Conservation (phyloP, 192 early-diverging fungal species). For the Podila verticillata region DNA sequence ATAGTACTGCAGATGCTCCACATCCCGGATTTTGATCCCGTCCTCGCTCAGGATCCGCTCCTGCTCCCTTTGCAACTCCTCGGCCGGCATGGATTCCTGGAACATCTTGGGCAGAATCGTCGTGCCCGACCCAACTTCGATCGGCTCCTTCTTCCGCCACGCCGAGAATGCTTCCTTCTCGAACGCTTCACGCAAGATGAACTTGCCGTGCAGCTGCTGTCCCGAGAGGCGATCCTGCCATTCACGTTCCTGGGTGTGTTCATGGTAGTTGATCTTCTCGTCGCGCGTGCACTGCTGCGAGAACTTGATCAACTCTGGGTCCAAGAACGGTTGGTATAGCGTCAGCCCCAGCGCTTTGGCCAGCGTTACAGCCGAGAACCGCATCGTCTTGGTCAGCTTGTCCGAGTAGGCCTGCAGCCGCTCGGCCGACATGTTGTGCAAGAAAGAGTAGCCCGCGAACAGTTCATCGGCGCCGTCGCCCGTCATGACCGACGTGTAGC, state of each 20-base stretch:
- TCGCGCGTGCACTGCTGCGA: slow-evolving; percentile 55
- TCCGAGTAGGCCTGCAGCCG: slow-evolving; percentile 58
- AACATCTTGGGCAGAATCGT: slow-evolving; percentile 63
- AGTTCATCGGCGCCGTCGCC: slow-evolving; percentile 79
- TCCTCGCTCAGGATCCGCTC: slow-evolving; percentile 50
- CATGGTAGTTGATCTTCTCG: slow-evolving; percentile 55
- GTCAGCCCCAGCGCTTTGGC: slow-evolving; percentile 55
- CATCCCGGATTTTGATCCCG: slow-evolving; percentile 66
- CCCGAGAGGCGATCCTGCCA: slow-evolving; percentile 42
- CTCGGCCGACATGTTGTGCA: slow-evolving; percentile 60
- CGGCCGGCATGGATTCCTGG: slow-evolving; percentile 32
- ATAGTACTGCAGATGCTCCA: slow-evolving; percentile 72
- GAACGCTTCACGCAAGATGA: slow-evolving; percentile 67
- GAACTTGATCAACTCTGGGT: slow-evolving; percentile 61
- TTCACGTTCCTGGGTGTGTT: slow-evolving; percentile 26
- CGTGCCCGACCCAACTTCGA: slow-evolving; percentile 71
- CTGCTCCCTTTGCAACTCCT: slow-evolving; percentile 34
- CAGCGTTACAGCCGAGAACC: slow-evolving; percentile 61
- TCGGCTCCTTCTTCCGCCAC: slow-evolving; percentile 73
- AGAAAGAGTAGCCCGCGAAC: slow-evolving; percentile 76
- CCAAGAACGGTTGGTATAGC: slow-evolving; percentile 65
- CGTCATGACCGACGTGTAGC: slow-evolving; percentile 60
- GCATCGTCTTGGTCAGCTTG: slow-evolving; percentile 60
- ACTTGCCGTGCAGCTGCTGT: slow-evolving; percentile 62
- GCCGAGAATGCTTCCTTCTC: slow-evolving; percentile 64